These are phyloP conservation scores for Bacidia rubella DNA, from an alignment of 495 filamentous ascomycete genomes.

Conservation along the genomic window DNA sequence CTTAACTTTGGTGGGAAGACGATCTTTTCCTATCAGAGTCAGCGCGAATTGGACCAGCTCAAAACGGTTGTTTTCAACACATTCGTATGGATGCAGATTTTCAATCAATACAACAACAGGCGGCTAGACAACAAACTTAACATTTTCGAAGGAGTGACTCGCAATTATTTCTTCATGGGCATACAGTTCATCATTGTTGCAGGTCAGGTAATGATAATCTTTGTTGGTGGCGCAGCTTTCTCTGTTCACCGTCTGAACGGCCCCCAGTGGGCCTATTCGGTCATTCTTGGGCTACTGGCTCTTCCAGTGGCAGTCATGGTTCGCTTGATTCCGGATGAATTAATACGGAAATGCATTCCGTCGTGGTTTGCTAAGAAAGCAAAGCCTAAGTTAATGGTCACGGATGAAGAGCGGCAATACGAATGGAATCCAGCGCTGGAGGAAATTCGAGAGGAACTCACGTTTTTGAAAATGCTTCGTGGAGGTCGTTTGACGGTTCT, in stretches of 20 bases:
- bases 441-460: conserved; percentile 67
- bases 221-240: conserved; percentile 62
- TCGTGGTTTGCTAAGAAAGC: conserved; percentile 32
- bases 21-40: conserved; percentile 44
- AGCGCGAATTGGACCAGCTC: conserved; percentile 31
- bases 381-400: conserved; percentile 41
- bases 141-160: conserved; percentile 70
- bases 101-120: conserved; percentile 77
- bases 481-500: conserved; percentile 82
- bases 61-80: conserved; percentile 77
- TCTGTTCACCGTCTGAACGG: conserved; percentile 46
- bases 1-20: conserved; percentile 57
- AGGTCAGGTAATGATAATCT: conserved; percentile 67
- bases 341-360: conserved; percentile 42
- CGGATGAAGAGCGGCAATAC: conserved; percentile 61
- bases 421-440: conserved; percentile 47
- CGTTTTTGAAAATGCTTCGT: conserved; percentile 55
- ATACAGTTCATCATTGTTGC: conserved; percentile 77
- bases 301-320: conserved; percentile 60
- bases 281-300: conserved; percentile 57
- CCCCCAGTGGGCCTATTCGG: conserved; percentile 59
- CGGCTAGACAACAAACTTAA: conserved; percentile 84
- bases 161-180: conserved; percentile 68
- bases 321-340: conserved; percentile 60
- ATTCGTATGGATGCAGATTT: conserved; percentile 92